phyloP scores from a whole-genome alignment of 768 basidiomycete genomes.

The Rhodotorula toruloides region DNA sequence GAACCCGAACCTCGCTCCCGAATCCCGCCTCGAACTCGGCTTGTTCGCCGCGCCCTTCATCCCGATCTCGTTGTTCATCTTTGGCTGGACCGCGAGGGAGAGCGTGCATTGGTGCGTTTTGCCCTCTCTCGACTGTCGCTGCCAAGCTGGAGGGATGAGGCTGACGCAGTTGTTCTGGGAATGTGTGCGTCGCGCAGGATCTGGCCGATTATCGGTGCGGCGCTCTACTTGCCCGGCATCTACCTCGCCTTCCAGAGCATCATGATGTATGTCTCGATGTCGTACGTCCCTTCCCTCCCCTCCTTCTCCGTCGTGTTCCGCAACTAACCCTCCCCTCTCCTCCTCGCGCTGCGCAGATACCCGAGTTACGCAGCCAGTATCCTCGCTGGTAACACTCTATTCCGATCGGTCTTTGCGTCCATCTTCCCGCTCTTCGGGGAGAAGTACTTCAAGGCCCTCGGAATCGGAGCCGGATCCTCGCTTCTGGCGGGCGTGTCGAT shows the following conservation, averaged over 20 bases:
- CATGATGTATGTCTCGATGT: slow-evolving; percentile 14
- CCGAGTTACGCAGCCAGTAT: slow-evolving; percentile 45
- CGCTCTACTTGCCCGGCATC: slow-evolving; percentile 29
- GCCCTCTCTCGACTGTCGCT: neutral
- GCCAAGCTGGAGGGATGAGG: too few relatives aligned
- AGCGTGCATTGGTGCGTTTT: slow-evolving; percentile 42
- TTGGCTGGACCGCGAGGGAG: slow-evolving; percentile 43
- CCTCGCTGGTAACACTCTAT: slow-evolving; percentile 47
- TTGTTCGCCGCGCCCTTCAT: slow-evolving; percentile 26
- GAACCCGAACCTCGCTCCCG: slow-evolving; percentile 15
- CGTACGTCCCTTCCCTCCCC: neutral
- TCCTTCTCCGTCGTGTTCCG: too few relatives aligned
- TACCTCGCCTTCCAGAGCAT: slow-evolving; percentile 22
- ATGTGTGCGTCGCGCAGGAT: slow-evolving; percentile 10
- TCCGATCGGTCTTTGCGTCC: slow-evolving; percentile 44
- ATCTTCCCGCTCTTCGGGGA: slow-evolving; percentile 42
- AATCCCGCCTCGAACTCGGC: slow-evolving; percentile 27
- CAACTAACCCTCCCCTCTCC: neutral
- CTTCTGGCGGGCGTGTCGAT: slow-evolving; percentile 45
- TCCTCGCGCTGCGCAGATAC: slow-evolving; percentile 30
- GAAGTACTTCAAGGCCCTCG: slow-evolving; percentile 44
- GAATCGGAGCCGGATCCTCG: slow-evolving; percentile 44
- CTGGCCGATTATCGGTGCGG: slow-evolving; percentile 14
- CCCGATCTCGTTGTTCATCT: slow-evolving; percentile 42
- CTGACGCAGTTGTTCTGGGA: too few relatives aligned